Evolutionary conservation across 257 asterid genomes (phyloP).

Genomic region (Nicotiana tabacum): DNA sequence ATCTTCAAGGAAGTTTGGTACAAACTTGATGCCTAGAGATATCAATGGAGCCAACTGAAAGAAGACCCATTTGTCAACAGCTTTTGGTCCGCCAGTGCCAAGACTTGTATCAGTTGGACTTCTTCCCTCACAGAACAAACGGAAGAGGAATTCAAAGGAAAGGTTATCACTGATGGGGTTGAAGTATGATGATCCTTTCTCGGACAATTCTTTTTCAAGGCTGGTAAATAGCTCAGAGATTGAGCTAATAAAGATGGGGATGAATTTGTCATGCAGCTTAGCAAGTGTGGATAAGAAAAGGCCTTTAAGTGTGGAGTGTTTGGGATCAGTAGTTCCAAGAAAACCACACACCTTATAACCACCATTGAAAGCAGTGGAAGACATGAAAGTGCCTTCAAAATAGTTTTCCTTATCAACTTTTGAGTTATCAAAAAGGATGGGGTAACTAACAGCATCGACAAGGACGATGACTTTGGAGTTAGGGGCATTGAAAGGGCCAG

Average conservation of each 20-base stretch:
- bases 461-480: conserved; percentile 34
- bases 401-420: conserved; percentile 52
- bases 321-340: conserved; percentile 50
- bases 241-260: conserved; percentile 40
- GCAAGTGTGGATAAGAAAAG: conserved; percentile 32
- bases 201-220: conserved; percentile 42
- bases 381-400: conserved; percentile 73
- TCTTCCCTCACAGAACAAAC: conserved; percentile 33
- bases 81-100: conserved; percentile 33
- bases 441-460: conserved; percentile 64
- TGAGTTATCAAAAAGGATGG: conserved; percentile 60
- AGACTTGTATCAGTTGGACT: conserved; percentile 29
- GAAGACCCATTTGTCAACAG: conserved; percentile 47
- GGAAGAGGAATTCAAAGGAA: conserved; percentile 60
- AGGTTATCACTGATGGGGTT: conserved; percentile 40
- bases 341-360: conserved; percentile 61
- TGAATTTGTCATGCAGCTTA: conserved; percentile 21
- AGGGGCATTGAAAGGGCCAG: conserved; percentile 43
- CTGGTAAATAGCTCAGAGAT: conserved; percentile 34
- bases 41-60: conserved; percentile 58
- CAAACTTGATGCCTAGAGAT: conserved; percentile 31
- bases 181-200: conserved; percentile 37
- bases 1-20: conserved; percentile 56
- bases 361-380: conserved; percentile 56
- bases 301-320: conserved; percentile 45